phyloP scores from a whole-genome alignment of 108 stramenopile species.

The Epipyxis sp. region DNA sequence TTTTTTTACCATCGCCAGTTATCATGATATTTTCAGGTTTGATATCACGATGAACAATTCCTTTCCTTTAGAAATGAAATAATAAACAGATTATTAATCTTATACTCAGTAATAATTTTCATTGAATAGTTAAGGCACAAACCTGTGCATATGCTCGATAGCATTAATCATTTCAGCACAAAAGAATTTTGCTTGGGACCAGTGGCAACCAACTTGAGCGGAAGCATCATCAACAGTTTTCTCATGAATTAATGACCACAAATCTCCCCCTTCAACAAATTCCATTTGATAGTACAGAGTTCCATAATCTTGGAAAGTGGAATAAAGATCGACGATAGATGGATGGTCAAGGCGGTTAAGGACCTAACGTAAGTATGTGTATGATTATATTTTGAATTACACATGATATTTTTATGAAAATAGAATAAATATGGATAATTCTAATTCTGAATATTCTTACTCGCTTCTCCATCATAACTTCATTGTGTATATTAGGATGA shows the following conservation, averaged over 20 bases:
- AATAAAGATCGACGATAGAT: slow-evolving; percentile 69
- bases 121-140: no score
- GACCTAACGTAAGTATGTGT: not conserved
- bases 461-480: slow-evolving; percentile 89
- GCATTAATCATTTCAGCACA: slow-evolving; percentile 75
- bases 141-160: slow-evolving; percentile 75
- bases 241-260: slow-evolving; percentile 73
- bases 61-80: no score
- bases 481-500: slow-evolving; percentile 91
- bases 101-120: no score
- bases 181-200: slow-evolving; percentile 69
- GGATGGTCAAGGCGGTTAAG: slow-evolving; percentile 39
- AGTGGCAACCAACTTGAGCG: slow-evolving; percentile 59
- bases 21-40: slow-evolving; percentile 92
- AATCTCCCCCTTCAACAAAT: slow-evolving; percentile 69
- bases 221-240: not conserved
- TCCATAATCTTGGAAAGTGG: slow-evolving; percentile 80
- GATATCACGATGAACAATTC: slow-evolving; percentile 92
- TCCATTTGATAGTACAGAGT: slow-evolving; percentile 80
- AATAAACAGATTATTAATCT: no score
- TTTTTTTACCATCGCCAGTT: slow-evolving; percentile 30
- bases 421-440: slow-evolving; percentile 50
- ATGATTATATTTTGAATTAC: not conserved
- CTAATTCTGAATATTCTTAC: slow-evolving; percentile 50
- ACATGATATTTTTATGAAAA: slow-evolving; percentile 1